These are phyloP conservation scores for Hyphopichia burtonii DNA, from an alignment of 1,139 yeast genomes.

Conservation along the genomic window DNA sequence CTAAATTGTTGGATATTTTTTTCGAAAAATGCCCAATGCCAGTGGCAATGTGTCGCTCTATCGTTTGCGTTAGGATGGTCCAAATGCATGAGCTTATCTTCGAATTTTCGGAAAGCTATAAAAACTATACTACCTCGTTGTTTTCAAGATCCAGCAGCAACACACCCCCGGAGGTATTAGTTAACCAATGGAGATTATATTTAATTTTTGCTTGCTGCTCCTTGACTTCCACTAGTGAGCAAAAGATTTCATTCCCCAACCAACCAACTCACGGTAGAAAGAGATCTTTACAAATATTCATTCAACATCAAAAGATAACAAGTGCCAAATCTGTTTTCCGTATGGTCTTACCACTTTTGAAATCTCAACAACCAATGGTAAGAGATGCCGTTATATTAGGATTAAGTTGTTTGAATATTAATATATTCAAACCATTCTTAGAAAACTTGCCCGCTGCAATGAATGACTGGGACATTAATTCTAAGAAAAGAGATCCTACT, in stretches of 20 bases:
- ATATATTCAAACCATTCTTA: slow-evolving; percentile 77
- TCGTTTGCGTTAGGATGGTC: slow-evolving; percentile 83
- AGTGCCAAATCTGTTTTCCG: slow-evolving; percentile 89
- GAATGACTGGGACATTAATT: slow-evolving; percentile 50
- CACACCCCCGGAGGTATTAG: slow-evolving; percentile 66
- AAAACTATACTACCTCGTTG: slow-evolving; percentile 40
- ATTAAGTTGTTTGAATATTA: slow-evolving; percentile 83
- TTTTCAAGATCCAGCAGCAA: slow-evolving; percentile 28
- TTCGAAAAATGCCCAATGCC: slow-evolving; percentile 89
- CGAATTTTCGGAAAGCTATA: slow-evolving; percentile 56
- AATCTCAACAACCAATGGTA: slow-evolving; percentile 67
- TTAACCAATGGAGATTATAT: slow-evolving; percentile 87
- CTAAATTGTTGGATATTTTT: slow-evolving; percentile 67
- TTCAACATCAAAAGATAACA: slow-evolving; percentile 88
- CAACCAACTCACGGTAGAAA: slow-evolving; percentile 66
- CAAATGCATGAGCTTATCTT: slow-evolving; percentile 83
- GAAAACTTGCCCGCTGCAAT: slow-evolving; percentile 73
- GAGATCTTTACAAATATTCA: slow-evolving; percentile 71
- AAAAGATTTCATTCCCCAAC: slow-evolving; percentile 63
- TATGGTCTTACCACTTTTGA: slow-evolving; percentile 80
- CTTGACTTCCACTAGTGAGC: slow-evolving; percentile 85
- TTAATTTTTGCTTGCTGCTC: slow-evolving; percentile 91
- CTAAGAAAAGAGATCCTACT: slow-evolving; percentile 27
- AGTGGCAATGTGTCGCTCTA: slow-evolving; percentile 90
- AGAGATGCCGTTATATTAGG: slow-evolving; percentile 88